Conservation (phyloP, 1,139 yeast genomes). For the Meyerozyma smithsonii region DNA sequence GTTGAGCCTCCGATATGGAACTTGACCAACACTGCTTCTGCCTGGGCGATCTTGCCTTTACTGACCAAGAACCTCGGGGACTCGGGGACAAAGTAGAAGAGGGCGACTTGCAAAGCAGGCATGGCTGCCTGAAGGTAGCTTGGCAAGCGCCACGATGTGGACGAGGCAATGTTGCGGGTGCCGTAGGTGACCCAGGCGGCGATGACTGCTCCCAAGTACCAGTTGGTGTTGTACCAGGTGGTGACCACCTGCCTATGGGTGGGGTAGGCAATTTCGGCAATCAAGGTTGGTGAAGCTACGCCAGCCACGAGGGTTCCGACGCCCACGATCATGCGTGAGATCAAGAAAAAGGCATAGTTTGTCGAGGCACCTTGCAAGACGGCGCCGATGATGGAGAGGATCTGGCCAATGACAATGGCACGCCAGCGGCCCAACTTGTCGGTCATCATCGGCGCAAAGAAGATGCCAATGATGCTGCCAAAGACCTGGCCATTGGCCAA, state of each 20-base stretch:
- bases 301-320: slow-evolving; percentile 33
- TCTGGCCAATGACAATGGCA: slow-evolving; percentile 22
- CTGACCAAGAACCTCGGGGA: slow-evolving; percentile 21
- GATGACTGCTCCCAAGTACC: slow-evolving; percentile 44
- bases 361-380: slow-evolving; percentile 39
- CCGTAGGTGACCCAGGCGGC: slow-evolving; percentile 55
- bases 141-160: slow-evolving; percentile 23
- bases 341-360: slow-evolving; percentile 30
- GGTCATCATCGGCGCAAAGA: slow-evolving; percentile 27
- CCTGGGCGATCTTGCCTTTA: slow-evolving; percentile 3
- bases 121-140: slow-evolving; percentile 21
- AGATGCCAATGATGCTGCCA: slow-evolving; percentile 20
- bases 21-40: slow-evolving; percentile 4
- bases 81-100: slow-evolving; percentile 19
- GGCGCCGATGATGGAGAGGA: slow-evolving; percentile 13
- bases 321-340: slow-evolving; percentile 37
- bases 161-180: slow-evolving; percentile 23
- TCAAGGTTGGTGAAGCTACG: slow-evolving; percentile 37
- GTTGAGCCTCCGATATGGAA: slow-evolving; percentile 34
- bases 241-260: slow-evolving; percentile 45
- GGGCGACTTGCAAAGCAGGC: slow-evolving; percentile 14
- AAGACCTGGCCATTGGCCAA: slow-evolving; percentile 18
- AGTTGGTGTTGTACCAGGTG: slow-evolving; percentile 42
- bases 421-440: slow-evolving; percentile 47
- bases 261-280: slow-evolving; percentile 43